A percentile compares a stretch with the other conserved stretches of the same genome.
These are phyloP conservation scores for Lathyrus sativus DNA, from an alignment of 306 rosid species.

Conservation along the genomic window DNA sequence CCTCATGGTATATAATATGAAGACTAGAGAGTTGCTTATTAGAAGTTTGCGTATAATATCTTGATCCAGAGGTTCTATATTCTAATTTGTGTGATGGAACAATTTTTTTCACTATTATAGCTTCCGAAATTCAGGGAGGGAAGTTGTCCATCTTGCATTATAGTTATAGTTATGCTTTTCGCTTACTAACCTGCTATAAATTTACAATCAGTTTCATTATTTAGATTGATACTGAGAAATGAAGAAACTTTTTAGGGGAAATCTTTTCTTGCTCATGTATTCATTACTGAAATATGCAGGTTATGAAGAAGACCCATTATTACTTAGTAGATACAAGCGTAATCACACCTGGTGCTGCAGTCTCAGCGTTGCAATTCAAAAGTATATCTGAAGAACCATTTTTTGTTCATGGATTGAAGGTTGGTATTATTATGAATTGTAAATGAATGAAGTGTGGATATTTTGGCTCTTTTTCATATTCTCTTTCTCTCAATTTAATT, in stretches of 20 bases:
- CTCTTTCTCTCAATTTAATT: constrained; percentile 5
- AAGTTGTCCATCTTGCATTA: constrained; percentile 19
- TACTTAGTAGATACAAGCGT: constrained; percentile 85
- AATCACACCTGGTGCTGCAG: constrained; percentile 83
- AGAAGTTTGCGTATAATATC: constrained; percentile 9
- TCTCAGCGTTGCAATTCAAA: constrained; percentile 84
- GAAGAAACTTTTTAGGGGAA: constrained; percentile 12
- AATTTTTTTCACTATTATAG: neutral
- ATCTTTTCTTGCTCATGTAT: constrained; percentile 18
- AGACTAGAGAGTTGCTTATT: constrained; percentile 12
- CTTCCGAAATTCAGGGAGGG: constrained; percentile 17
- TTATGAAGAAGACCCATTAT: constrained; percentile 93
- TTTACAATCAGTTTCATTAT: constrained; percentile 25
- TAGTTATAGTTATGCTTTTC: constrained; percentile 15
- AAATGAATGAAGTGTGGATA: constrained; percentile 21
- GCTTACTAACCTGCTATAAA: constrained; percentile 6
- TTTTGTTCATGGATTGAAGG: constrained; percentile 73
- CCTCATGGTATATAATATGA: constrained; percentile 22
- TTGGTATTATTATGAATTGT: constrained; percentile 33
- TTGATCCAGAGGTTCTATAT: neutral
- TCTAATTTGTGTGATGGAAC: constrained; percentile 13
- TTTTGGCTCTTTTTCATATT: constrained; percentile 8
- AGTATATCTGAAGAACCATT: constrained; percentile 74
- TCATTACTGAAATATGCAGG: constrained; percentile 57
- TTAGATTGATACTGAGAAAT: constrained; percentile 5